Evolutionary conservation across 352 stramenopile genomes (phyloP).

Genomic region (Thalassiosira livingstoniorum): DNA sequence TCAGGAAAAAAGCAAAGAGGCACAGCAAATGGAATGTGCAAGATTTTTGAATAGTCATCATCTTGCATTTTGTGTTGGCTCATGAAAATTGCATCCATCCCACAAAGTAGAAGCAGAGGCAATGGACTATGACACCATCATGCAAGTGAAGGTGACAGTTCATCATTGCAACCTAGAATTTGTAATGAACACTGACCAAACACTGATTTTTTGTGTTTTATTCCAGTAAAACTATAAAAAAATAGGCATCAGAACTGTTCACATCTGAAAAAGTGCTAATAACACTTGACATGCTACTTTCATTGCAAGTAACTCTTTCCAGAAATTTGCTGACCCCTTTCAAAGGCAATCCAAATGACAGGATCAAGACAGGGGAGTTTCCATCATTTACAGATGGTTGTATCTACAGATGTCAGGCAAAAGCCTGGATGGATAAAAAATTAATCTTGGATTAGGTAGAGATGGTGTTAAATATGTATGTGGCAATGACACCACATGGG

Average conservation of each 20-base stretch:
- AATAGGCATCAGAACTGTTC: not conserved
- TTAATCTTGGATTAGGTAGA: conserved; percentile 7
- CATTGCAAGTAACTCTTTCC: not conserved
- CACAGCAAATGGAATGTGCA: too few relatives aligned
- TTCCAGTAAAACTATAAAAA: not conserved
- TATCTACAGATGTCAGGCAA: conserved; percentile 8
- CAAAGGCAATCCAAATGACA: not conserved
- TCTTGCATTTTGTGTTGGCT: too few relatives aligned
- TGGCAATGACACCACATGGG: not conserved
- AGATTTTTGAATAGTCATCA: too few relatives aligned
- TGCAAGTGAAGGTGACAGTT: too few relatives aligned
- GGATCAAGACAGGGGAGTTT: not conserved
- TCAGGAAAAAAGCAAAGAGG: too few relatives aligned
- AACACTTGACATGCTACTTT: not conserved
- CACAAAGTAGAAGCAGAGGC: too few relatives aligned
- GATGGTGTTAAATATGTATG: conserved; percentile 1
- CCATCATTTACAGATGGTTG: not conserved
- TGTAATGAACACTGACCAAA: conserved; percentile 17
- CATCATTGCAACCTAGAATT: too few relatives aligned
- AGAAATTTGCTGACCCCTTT: not conserved
- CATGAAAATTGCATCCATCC: too few relatives aligned
- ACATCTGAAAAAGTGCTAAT: not conserved
- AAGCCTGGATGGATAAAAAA: conserved; percentile 14
- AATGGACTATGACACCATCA: too few relatives aligned
- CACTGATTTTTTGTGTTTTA: not conserved